These are phyloP conservation scores for Cyclostephanos invisitatus DNA, from an alignment of 108 stramenopile species.

Conservation along the genomic window DNA sequence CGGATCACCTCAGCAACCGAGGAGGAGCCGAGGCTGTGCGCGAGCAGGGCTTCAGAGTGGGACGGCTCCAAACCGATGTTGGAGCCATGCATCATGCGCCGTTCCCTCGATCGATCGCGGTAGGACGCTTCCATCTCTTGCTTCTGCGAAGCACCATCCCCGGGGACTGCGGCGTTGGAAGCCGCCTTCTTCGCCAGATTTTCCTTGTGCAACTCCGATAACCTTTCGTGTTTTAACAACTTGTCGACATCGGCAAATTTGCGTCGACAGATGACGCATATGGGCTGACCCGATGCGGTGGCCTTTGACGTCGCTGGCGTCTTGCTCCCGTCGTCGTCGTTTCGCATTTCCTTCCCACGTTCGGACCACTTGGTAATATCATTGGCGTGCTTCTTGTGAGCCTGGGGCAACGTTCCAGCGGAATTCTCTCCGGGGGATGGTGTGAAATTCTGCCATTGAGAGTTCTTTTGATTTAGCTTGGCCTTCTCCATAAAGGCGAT, in stretches of 20 bases:
- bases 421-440: constrained; percentile 14
- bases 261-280: constrained; percentile 73
- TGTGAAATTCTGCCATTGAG: constrained; percentile 20
- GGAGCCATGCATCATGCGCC: constrained; percentile 44
- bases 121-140: constrained; percentile 19
- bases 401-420: constrained; percentile 23
- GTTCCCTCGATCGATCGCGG: constrained; percentile 50
- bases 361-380: constrained; percentile 80
- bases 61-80: constrained; percentile 21
- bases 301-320: background rate
- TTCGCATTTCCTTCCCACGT: constrained; percentile 58
- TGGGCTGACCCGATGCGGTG: constrained; percentile 70
- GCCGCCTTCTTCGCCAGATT: constrained; percentile 62
- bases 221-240: constrained; percentile 66
- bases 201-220: constrained; percentile 74
- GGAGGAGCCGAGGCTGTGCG: constrained; percentile 27
- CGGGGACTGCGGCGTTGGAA: background rate
- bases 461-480: constrained; percentile 38
- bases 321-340: constrained; percentile 5
- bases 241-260: constrained; percentile 75
- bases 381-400: constrained; percentile 59
- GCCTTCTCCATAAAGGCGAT: constrained; percentile 33
- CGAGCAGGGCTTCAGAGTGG: constrained; percentile 34
- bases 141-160: background rate
- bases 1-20: constrained; percentile 36